These are phyloP conservation scores for Alternaria gansuensis DNA, from an alignment of 2,329 filamentous ascomycete genomes.

Conservation along the genomic window DNA sequence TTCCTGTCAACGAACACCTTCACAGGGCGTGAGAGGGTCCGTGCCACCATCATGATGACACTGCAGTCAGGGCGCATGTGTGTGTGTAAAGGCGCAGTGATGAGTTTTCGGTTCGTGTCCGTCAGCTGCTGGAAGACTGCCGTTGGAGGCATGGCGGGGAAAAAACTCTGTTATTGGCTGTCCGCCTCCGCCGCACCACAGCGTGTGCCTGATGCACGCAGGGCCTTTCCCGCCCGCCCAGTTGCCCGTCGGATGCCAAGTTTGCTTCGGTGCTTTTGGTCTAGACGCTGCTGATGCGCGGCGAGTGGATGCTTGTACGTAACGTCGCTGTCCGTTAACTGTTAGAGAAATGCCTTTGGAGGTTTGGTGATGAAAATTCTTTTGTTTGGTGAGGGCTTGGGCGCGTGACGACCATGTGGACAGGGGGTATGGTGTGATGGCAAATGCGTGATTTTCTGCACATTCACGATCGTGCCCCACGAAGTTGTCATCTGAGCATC, in stretches of 20 bases:
- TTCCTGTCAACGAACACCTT: constrained; percentile 22
- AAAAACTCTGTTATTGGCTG: constrained; percentile 34
- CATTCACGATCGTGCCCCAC: constrained; percentile 1
- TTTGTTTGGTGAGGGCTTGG: constrained; percentile 19
- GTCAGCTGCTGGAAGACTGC: constrained; percentile 27
- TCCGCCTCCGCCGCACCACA: constrained; percentile 14
- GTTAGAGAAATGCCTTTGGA: constrained; percentile 32
- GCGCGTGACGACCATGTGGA: constrained; percentile 12
- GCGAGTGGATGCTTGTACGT: constrained; percentile 37
- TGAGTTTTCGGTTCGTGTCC: constrained; percentile 14
- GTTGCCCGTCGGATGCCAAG: constrained; percentile 26
- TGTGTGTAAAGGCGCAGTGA: constrained; percentile 11
- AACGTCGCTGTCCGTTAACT: constrained; percentile 31
- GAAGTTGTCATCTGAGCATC: constrained; percentile 4
- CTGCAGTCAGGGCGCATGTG: constrained; percentile 7
- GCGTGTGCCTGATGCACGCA: constrained; percentile 6
- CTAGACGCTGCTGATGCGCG: constrained; percentile 27
- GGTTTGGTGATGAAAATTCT: constrained; percentile 27
- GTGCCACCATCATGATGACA: constrained; percentile 18
- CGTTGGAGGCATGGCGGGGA: constrained; percentile 30
- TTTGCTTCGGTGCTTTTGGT: constrained; percentile 12
- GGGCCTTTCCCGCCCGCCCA: constrained; percentile 17
- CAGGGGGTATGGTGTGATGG: constrained; percentile 11
- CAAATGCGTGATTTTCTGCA: constrained; percentile 2
- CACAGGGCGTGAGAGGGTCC: constrained; percentile 11